Conservation (phyloP, 495 filamentous ascomycete genomes). For the Podospora sp. region DNA sequence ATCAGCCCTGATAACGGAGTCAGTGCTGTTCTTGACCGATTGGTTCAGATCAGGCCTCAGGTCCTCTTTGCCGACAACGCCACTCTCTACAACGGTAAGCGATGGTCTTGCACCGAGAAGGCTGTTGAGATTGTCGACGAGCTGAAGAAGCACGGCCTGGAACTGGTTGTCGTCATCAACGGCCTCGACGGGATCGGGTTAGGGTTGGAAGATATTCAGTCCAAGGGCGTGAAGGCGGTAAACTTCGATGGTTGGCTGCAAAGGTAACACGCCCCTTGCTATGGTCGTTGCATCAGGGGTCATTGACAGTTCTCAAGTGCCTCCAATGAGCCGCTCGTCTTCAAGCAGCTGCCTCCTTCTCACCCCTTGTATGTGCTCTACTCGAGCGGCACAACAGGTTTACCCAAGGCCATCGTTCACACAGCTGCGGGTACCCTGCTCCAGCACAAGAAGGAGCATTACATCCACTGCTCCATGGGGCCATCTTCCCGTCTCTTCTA, state of each 20-base stretch:
- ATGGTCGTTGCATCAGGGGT: background rate
- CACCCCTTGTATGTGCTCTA: slow-evolving; percentile 91
- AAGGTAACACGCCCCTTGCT: slow-evolving; percentile 30
- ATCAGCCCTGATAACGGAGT: slow-evolving; percentile 83
- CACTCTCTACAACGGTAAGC: slow-evolving; percentile 84
- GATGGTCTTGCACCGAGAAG: slow-evolving; percentile 72
- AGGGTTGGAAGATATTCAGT: slow-evolving; percentile 50
- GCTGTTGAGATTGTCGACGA: slow-evolving; percentile 67
- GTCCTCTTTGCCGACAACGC: slow-evolving; percentile 85
- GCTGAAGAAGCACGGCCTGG: slow-evolving; percentile 60
- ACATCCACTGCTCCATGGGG: slow-evolving; percentile 75
- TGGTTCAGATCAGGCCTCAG: slow-evolving; percentile 78
- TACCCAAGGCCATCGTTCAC: slow-evolving; percentile 91
- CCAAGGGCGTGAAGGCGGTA: slow-evolving; percentile 51
- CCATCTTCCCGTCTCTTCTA: slow-evolving; percentile 56
- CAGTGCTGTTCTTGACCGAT: slow-evolving; percentile 72
- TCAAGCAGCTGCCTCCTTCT: slow-evolving; percentile 74
- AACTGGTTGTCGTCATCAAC: slow-evolving; percentile 71
- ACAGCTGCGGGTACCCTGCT: slow-evolving; percentile 83
- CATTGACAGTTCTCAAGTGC: slow-evolving; percentile 32
- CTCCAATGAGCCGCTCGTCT: slow-evolving; percentile 55
- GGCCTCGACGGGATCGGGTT: slow-evolving; percentile 55
- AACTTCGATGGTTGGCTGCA: slow-evolving; percentile 43
- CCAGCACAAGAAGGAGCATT: slow-evolving; percentile 94
- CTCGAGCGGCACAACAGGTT: slow-evolving; percentile 84